Conservation (phyloP, 805 yeast genomes). For the Saccharomycopsis olivae region DNA sequence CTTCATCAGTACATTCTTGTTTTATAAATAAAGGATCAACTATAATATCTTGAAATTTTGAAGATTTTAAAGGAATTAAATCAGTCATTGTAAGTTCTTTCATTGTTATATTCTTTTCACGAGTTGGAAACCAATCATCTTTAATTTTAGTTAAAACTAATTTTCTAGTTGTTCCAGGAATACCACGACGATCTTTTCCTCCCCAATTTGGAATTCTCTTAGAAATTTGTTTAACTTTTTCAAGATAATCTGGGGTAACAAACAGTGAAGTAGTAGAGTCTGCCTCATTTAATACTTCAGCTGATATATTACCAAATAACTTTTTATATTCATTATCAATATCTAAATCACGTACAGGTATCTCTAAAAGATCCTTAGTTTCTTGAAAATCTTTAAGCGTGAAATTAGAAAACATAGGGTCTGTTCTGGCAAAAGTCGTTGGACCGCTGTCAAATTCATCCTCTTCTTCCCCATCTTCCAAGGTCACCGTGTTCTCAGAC, state of each 20-base stretch:
- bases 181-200: conserved; percentile 59
- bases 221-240: conserved; percentile 43
- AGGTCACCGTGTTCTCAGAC: conserved; percentile 21
- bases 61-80: conserved; percentile 25
- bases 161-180: conserved; percentile 68
- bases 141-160: conserved; percentile 59
- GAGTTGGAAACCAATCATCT: conserved; percentile 73
- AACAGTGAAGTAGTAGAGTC: conserved; percentile 63
- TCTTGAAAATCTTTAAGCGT: conserved; percentile 35
- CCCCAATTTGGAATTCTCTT: conserved; percentile 73
- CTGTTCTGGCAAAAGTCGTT: conserved; percentile 23
- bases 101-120: conserved; percentile 50
- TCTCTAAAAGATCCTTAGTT: conserved; percentile 31
- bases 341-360: conserved; percentile 47
- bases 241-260: conserved; percentile 56
- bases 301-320: conserved; percentile 61
- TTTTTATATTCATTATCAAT: conserved; percentile 66
- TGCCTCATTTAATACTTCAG: conserved; percentile 62
- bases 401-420: conserved; percentile 27
- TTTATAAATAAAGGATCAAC: conserved; percentile 31
- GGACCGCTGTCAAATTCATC: conserved; percentile 19
- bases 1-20: conserved; percentile 28
- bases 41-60: conserved; percentile 27
- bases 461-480: conserved; percentile 18
- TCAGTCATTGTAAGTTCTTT: conserved; percentile 36